These are phyloP conservation scores for Pseudovirgaria hyperparasitica DNA, from an alignment of 2,329 filamentous ascomycete genomes.

Conservation along the genomic window DNA sequence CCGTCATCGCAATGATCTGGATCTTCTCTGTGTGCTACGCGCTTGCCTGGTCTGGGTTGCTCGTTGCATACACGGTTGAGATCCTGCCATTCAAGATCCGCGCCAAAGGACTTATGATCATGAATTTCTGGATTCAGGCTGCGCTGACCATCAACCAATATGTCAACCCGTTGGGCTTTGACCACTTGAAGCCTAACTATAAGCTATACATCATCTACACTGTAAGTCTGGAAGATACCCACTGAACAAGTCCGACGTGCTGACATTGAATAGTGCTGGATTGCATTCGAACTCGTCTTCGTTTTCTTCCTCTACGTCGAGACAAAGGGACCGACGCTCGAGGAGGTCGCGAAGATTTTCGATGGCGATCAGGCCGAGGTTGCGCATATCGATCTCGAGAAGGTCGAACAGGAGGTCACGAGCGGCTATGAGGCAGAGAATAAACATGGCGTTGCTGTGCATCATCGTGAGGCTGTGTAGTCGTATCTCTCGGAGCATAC, in stretches of 20 bases:
- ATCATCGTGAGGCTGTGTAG: neutral
- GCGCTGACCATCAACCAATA: conserved; percentile 49
- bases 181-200: conserved; percentile 43
- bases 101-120: conserved; percentile 38
- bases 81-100: conserved; percentile 38
- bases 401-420: conserved; percentile 9
- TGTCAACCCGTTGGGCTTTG: conserved; percentile 51
- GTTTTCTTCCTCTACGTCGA: conserved; percentile 58
- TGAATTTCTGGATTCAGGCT: conserved; percentile 52
- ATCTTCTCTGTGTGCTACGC: conserved; percentile 40
- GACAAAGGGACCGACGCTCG: conserved; percentile 57
- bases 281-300: conserved; percentile 46
- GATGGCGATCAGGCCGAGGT: conserved; percentile 47
- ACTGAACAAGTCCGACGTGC: conserved; percentile 5
- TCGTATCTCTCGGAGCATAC: no score
- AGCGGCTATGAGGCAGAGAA: conserved; percentile 15
- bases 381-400: conserved; percentile 14
- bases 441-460: neutral
- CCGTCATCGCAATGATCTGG: conserved; percentile 39
- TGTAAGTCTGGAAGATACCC: conserved; percentile 17
- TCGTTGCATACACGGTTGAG: conserved; percentile 40
- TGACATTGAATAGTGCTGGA: conserved; percentile 34
- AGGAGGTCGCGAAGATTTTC: conserved; percentile 59
- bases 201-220: conserved; percentile 56
- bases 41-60: conserved; percentile 44